Conservation (phyloP, 768 basidiomycete genomes). For the Lanmaoa rubissima region DNA sequence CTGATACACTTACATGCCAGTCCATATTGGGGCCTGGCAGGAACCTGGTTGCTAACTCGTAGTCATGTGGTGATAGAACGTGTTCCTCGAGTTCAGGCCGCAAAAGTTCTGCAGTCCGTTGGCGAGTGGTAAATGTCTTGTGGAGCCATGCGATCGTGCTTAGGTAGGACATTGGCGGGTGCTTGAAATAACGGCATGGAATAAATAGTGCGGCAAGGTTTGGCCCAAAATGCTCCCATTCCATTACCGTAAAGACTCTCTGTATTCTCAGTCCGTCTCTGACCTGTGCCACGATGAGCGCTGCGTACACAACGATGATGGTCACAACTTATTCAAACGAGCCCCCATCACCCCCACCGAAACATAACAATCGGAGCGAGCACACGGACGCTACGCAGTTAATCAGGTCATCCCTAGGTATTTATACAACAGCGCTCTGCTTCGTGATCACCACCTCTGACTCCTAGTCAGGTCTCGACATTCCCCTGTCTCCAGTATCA, state of each 20-base stretch:
- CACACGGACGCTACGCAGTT: background rate
- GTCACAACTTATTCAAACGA: background rate
- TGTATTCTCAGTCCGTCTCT: background rate
- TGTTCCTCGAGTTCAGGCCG: constrained; percentile 31
- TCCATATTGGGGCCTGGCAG: constrained; percentile 48
- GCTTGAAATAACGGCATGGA: too few relatives aligned
- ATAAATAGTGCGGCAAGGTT: background rate
- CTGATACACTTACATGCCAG: constrained; percentile 38
- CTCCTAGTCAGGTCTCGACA: constrained; percentile 20
- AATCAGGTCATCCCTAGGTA: constrained; percentile 27
- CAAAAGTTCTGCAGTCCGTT: constrained; percentile 31
- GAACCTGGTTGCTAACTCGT: constrained; percentile 52
- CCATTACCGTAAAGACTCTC: background rate
- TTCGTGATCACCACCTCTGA: constrained; percentile 17
- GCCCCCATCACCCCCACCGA: constrained; percentile 21
- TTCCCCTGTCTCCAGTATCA: constrained; percentile 22
- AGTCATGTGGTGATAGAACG: constrained; percentile 45
- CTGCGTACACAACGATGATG: constrained; percentile 7
- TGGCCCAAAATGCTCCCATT: too few relatives aligned
- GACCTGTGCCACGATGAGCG: constrained; percentile 5
- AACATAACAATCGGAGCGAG: constrained; percentile 5
- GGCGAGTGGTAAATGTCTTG: constrained; percentile 44
- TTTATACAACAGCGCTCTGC: background rate
- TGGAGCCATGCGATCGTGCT: constrained; percentile 37
- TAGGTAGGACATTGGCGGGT: constrained; percentile 25